Base-by-base conservation (phyloP, 371 early-diverging fungal species). In the Nematocida sp. region DNA sequence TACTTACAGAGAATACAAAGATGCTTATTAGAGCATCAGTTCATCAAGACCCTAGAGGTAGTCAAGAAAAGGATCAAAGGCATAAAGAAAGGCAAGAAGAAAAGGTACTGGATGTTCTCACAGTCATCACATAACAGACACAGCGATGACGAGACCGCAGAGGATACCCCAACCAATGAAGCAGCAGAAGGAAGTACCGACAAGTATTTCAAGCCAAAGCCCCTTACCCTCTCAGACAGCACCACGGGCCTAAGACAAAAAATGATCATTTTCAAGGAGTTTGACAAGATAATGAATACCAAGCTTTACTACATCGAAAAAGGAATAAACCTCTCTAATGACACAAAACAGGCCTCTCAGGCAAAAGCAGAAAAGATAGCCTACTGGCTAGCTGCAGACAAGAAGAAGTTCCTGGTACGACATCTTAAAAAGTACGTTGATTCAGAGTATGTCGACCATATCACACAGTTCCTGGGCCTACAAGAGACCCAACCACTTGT, bases 201-300 rank as follows among this genome's bases (percentile, higher is more conserved):
- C 2, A 75, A 53, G 55, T 78, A 78, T 53, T 75, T 79, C 37
- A 61, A 78, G 61, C 51, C 57, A 0, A 78, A 63, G 53, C 37
- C 75, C 37, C 5, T 49, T 21, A 54, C 37, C 13, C 43, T 53
- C n/a, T 25, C 51, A 19, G 63, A 47, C 15, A 31, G 37, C 34
- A 23, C 45, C 3, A 48, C 78, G 40, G 70, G 53, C 2, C 29
- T 77, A 0, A 53, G 45, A 9, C 76, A 70, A 17, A 78, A 79
- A 57, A 78, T 78, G 51, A 65, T 79, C 15, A 66, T 82, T 25
- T 55, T 82, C 15, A 82, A 80, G 43, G 82, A 80, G 60, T 82
- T 82, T 57, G 65, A 76, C 25, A 76, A 62, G 25, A 62, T 77
- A 2, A 35, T 53, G 46, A 43, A 48, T 2, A 49, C 45, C 13